Evolutionary conservation across 352 stramenopile genomes (phyloP), one percentile per base, ranked within the genome.

Genomic region (Salisapilia sapeloensis): DNA sequence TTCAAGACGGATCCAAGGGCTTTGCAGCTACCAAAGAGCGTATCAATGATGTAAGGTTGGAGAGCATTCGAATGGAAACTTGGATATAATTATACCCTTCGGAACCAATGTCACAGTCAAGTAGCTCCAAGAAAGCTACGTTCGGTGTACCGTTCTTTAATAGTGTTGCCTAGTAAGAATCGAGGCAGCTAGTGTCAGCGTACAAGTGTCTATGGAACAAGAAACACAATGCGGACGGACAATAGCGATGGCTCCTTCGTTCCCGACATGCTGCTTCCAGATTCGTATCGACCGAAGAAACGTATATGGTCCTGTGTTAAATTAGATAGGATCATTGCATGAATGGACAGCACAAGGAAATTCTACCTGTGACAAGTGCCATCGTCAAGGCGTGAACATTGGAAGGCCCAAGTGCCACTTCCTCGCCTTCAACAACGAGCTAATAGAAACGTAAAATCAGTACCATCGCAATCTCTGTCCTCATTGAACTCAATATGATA

Each of bases 371-470:
- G 44, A 84, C 56, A 21, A 89, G 58, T 14, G 69, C 69, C 48
- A 78, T 53, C n/a, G 51, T 48, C 24, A 89, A 46, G 7, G 72
- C 72, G 7, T 63, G 66, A 29, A 82, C 46, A 18, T 67, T 64
- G 10, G 64, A 65, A 5, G 66, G 65, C 15, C 72, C 69, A 0
- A 87, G 42, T 3, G 53, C 40, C 5, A 62, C 69, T 13, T 65
- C 55, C 26, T 84, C 69, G 20, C 63, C 72, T 47, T 84, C 72
- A 2, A 87, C 49, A 34, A 87, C 75, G 37, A 87, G 58, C 72
- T 87, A n/a, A 33, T 11, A 22, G 6, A n/a, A 0, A 34, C 9
- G 11, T 3, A 47, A 36, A 19, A 2, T 20, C 42, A 9, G 14
- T 33, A 17, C 1, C 11, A 29, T 28, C 16, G 37, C 14, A 8